Base-by-base conservation (phyloP, 2,329 filamentous ascomycete species). In the Trichoderma atrobrunneum region DNA sequence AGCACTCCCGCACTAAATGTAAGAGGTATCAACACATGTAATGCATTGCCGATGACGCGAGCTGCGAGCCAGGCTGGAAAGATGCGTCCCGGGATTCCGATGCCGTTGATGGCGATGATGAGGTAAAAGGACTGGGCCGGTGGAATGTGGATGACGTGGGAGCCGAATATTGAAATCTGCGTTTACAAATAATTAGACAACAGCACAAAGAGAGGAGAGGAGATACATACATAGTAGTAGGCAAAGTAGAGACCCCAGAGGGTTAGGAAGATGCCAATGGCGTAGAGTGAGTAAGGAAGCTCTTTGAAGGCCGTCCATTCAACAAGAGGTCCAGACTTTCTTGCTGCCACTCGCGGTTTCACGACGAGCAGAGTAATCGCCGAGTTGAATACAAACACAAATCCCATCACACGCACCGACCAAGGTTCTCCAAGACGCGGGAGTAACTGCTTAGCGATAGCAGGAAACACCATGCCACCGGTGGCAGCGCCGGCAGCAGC, bases 401-500 rank as follows among this genome's bases (percentile, higher is more conserved):
- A 48, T 1, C 43, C 43, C 18, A 48, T 48, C 18, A 48, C 43
- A 1, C 43, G 43, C 43, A 66, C 63, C n/a, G 63, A 32, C 63
- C 63, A 66, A 75, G 63, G 63, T 11, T 85, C 85, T 2, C 78
- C 76, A 3, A 81, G 75, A 12, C 51, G 60, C 3, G 79, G 77
- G 24, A 81, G 74, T 18, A 81, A 61, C 60, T 79, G 75, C 5
- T 76, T 67, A 26, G 76, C 77, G 74, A 78, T 79, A 54, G 72
- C 74, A 2, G 89, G 89, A 76, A 88, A 91, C 8, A 91, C 78
- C 2, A 90, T 81, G 2, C 88, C 88, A 12, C 89, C 89, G 11
- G 90, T 85, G 24, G 86, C 87, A 67, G 86, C 87, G 11, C 91
- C 91, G 26, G 85, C 84, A 0, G 90, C 89, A 1, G 87, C 84